Evolutionary conservation across 441 rosid genomes (phyloP).

Genomic region (Eruca vesicaria): DNA sequence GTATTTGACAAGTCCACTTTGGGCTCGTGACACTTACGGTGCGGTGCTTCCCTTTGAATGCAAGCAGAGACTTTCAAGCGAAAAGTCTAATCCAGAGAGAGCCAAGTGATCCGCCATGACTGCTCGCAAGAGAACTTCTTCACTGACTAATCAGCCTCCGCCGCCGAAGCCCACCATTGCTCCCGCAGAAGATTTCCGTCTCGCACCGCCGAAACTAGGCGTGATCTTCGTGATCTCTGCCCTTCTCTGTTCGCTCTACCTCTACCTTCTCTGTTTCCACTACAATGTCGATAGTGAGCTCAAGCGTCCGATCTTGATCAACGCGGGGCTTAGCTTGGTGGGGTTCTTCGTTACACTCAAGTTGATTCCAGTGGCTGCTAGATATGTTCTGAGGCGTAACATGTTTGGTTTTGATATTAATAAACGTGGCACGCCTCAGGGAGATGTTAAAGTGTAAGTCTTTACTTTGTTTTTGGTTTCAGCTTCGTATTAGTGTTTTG

Average conservation of each 20-base stretch:
- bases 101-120: conserved; percentile 47
- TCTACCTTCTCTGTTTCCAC: conserved; percentile 61
- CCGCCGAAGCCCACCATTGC: not conserved
- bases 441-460: conserved; percentile 76
- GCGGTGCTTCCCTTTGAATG: too few species aligned
- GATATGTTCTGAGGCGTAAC: conserved; percentile 73
- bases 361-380: conserved; percentile 87
- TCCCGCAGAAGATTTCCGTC: conserved; percentile 40
- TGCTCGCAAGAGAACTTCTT: conserved; percentile 68
- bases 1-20: too few species aligned
- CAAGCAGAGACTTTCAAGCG: too few species aligned
- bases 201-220: conserved; percentile 71
- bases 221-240: conserved; percentile 54
- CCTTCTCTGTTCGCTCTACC: conserved; percentile 56
- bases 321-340: conserved; percentile 70
- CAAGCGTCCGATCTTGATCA: conserved; percentile 72
- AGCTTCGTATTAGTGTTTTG: too few species aligned
- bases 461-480: not conserved
- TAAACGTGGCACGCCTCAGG: conserved; percentile 90
- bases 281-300: conserved; percentile 62
- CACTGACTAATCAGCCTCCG: conserved; percentile 13
- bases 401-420: conserved; percentile 93
- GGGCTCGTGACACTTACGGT: too few species aligned
- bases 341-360: conserved; percentile 71
- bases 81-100: too few species aligned